Base-by-base conservation (phyloP, 352 stramenopile genomes). In the Peronospora tabacina region DNA sequence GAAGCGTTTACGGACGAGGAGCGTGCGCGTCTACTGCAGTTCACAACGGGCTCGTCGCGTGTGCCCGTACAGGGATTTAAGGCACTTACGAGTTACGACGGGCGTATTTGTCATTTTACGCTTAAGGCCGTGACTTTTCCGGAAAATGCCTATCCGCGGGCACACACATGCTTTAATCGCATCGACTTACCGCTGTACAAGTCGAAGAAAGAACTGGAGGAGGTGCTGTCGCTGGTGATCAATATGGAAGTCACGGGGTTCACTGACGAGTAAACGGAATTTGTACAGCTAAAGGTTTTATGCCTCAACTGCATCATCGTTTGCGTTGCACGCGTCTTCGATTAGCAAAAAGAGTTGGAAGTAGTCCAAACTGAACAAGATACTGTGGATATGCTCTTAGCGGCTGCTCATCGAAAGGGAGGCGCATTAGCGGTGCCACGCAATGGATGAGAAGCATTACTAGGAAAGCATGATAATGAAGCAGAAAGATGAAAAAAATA, bases 161-260 rank as follows among this genome's bases (percentile, higher is more conserved):
- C 79, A 4, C 82, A 93, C 52, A 88, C 82, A 24, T 93, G 82
- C 44, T 93, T 90, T 58, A 90, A 93, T 50, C 82, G 80, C 51
- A 74, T 91, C 29, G 82, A 93, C 36, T 42, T 91, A 49, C 82
- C 82, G 10, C 52, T 87, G 24, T 93, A 90, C 49, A 71, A 69
- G 49, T 87, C 72, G 10, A 97, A 96, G 66, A 78, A 87, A 44
- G 88, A 98, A 55, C 63, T 99, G 17, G 76, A 97, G 45, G 85
- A 98, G 52, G 96, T 95, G 44, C 68, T 99, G 26, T 96, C 86
- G 42, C 78, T 97, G 53, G 90, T 97, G 33, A 91, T 98, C 45
- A 90, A 96, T 50, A 98, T 98, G 92, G 92, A 98, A 61, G 66
- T 95, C 29, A 97, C 90, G 30, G 94, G 95, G 47, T 98, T 98